These are phyloP conservation scores for Oehlia diaphana DNA, from an alignment of 192 early-diverging fungal species.

Conservation along the genomic window DNA sequence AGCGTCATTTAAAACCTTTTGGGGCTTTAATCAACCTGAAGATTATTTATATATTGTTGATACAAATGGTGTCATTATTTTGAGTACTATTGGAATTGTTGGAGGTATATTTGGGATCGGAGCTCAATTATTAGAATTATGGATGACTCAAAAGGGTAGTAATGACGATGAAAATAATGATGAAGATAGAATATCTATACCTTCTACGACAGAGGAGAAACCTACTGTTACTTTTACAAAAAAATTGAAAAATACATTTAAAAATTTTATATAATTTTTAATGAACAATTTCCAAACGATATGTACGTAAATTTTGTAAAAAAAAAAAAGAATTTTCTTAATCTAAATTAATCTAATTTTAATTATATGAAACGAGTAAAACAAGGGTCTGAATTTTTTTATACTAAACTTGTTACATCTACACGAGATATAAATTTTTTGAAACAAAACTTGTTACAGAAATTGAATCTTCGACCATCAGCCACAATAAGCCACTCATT, in stretches of 20 bases:
- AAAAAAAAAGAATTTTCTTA: no score
- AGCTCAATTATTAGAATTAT: constrained; percentile 22
- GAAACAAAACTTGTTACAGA: no score
- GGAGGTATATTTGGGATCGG: constrained; percentile 2
- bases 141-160: not conserved
- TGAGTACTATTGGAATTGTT: not conserved
- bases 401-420: no score
- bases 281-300: not conserved
- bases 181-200: not conserved
- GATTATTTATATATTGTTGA: constrained; percentile 17
- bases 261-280: not conserved
- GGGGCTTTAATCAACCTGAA: constrained; percentile 11
- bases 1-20: constrained; percentile 22
- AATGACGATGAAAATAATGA: not conserved
- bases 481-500: no score
- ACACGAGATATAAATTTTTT: no score
- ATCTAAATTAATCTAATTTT: no score
- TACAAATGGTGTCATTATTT: not conserved
- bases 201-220: not conserved
- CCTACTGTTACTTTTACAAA: not conserved
- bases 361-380: no score
- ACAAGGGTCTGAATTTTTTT: no score
- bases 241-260: not conserved
- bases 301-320: no score
- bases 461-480: no score